Evolutionary conservation across 495 filamentous ascomycete species (phyloP).

Genomic region (Hypoxylon perforatum): DNA sequence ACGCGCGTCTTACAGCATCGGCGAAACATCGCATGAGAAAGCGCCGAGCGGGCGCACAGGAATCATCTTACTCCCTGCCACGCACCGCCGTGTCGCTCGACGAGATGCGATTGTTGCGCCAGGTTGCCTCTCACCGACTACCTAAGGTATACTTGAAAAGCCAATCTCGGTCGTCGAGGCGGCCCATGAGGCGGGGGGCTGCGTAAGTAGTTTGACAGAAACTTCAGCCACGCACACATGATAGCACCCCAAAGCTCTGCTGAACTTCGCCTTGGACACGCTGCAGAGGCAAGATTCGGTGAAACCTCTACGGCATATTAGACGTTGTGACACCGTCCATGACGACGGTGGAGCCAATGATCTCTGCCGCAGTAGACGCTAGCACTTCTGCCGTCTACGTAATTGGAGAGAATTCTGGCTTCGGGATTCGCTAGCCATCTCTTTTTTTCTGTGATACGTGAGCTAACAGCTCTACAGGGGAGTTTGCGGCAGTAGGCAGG

Average conservation of each 20-base stretch:
- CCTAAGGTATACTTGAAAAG: neutral
- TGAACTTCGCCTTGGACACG: slow-evolving; percentile 4
- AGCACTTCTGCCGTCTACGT: slow-evolving; percentile 31
- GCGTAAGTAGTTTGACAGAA: neutral
- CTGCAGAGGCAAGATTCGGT: slow-evolving; percentile 27
- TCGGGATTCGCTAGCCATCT: slow-evolving; percentile 1
- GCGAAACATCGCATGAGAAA: slow-evolving; percentile 30
- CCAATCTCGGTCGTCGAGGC: neutral
- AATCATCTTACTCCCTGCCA: neutral
- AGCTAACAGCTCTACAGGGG: slow-evolving; percentile 4
- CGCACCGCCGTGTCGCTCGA: slow-evolving; percentile 3
- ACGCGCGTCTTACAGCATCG: slow-evolving; percentile 29
- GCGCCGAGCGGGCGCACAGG: slow-evolving; percentile 14
- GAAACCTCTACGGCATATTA: slow-evolving; percentile 19
- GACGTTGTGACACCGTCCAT: slow-evolving; percentile 17
- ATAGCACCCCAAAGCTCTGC: slow-evolving; percentile 11
- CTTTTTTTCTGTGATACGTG: slow-evolving; percentile 8
- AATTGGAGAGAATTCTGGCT: slow-evolving; percentile 17
- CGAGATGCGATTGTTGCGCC: neutral
- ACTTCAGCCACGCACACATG: neutral
- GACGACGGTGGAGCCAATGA: slow-evolving; percentile 30
- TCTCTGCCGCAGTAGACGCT: slow-evolving; percentile 12
- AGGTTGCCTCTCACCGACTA: slow-evolving; percentile 6
- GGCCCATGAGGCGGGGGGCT: neutral
- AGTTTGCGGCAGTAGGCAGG: slow-evolving; percentile 9